These are phyloP conservation scores for Circinella minor DNA, from an alignment of 371 early-diverging fungal species.

Conservation along the genomic window DNA sequence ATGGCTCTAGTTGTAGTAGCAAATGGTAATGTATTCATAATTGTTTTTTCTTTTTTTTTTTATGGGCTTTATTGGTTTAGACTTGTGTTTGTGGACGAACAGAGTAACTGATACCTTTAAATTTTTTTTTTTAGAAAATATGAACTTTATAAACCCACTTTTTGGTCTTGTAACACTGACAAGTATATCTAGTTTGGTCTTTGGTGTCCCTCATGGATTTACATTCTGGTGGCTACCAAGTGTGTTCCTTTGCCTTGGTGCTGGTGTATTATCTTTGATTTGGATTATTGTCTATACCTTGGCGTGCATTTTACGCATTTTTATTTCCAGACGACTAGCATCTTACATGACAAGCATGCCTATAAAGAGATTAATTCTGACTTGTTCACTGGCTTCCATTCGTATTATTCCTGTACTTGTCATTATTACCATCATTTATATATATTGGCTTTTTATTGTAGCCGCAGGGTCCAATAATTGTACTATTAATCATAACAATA, in stretches of 20 bases:
- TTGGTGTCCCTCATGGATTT: background rate
- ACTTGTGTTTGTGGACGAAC: no score
- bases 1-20: conserved; percentile 3
- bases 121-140: conserved; percentile 19
- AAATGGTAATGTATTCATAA: background rate
- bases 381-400: background rate
- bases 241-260: conserved; percentile 65
- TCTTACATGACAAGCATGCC: background rate
- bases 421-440: background rate
- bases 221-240: conserved; percentile 56
- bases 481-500: background rate
- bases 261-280: conserved; percentile 57
- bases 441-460: conserved; percentile 3
- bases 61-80: no score
- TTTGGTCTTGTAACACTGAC: background rate
- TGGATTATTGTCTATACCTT: conserved; percentile 33
- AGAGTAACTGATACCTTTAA: background rate
- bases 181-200: background rate
- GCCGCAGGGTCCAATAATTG: background rate
- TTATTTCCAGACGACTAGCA: background rate
- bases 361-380: background rate
- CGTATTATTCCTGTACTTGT: conserved; percentile 6
- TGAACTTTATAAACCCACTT: background rate
- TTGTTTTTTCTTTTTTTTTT: background rate
- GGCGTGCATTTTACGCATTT: background rate